Conservation (phyloP, 2,329 filamentous ascomycete genomes). For the Phaeosphaeria sp. region DNA sequence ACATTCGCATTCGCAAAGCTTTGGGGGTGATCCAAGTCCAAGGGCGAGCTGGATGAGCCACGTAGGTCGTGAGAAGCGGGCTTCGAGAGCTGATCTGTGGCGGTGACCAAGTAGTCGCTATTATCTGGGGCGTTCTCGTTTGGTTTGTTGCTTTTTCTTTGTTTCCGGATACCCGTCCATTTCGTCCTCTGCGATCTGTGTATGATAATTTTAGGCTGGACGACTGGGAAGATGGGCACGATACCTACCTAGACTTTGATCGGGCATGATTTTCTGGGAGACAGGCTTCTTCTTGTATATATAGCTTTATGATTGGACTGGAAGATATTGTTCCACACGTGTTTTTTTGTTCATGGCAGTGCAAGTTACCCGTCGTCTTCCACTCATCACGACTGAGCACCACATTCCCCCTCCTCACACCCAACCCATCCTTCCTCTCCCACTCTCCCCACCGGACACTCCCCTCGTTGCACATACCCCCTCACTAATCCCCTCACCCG, state of each 20-base stretch:
- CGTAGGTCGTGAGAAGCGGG: constrained; percentile 40
- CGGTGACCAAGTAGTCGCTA: constrained; percentile 23
- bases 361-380: too few relatives aligned
- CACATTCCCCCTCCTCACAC: constrained; percentile 17
- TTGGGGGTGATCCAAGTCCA: constrained; percentile 20
- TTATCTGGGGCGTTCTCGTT: background rate
- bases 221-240: background rate
- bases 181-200: constrained; percentile 7
- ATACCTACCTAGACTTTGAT: background rate
- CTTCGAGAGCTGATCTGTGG: constrained; percentile 45
- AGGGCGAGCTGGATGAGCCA: constrained; percentile 43
- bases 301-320: background rate
- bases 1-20: constrained; percentile 34
- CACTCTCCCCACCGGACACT: constrained; percentile 11
- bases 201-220: background rate
- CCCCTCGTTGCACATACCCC: constrained; percentile 2
- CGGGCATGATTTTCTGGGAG: background rate
- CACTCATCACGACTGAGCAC: constrained; percentile 16
- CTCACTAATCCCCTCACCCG: constrained; percentile 4
- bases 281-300: background rate
- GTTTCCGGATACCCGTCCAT: constrained; percentile 16
- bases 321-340: background rate
- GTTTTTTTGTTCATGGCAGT: too few relatives aligned
- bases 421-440: constrained; percentile 13
- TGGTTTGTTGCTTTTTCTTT: constrained; percentile 1